Percentiles rank a stretch among this genome's conserved stretches.
phyloP scores from a whole-genome alignment of 371 early-diverging fungal genomes.

The Apophysomyces variabilis region DNA sequence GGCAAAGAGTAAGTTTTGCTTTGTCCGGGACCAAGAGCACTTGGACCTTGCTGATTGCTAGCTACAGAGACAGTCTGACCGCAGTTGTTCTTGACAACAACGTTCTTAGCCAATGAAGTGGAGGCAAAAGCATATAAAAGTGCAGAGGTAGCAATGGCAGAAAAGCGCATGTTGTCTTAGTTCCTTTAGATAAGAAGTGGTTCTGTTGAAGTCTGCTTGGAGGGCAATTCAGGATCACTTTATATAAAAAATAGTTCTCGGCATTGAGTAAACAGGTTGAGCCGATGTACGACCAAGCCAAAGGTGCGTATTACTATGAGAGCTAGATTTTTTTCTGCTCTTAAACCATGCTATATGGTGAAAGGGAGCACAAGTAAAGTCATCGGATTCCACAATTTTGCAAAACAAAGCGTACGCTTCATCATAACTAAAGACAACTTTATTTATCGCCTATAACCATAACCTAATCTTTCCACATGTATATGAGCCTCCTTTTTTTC shows the following conservation, averaged over 20 bases:
- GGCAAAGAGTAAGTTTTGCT: slow-evolving; percentile 15
- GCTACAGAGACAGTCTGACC: slow-evolving; percentile 28
- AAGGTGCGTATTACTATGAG: not conserved
- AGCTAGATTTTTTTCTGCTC: not conserved
- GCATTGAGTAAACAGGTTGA: not conserved
- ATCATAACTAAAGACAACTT: not conserved
- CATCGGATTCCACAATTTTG: not conserved
- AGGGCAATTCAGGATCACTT: not conserved
- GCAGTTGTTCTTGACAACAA: slow-evolving; percentile 20
- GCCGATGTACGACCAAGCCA: not conserved
- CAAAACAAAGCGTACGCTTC: not conserved
- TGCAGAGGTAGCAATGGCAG: not conserved
- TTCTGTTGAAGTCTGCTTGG: not conserved
- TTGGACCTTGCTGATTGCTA: slow-evolving; percentile 25
- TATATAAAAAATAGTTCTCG: not conserved
- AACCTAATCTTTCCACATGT: not conserved
- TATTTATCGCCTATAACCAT: not conserved
- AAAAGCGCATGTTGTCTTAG: not conserved
- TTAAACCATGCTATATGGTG: not conserved
- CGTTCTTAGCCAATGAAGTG: slow-evolving; percentile 13
- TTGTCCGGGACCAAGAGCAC: slow-evolving; percentile 8
- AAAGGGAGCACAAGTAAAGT: not conserved
- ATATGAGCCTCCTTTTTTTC: not conserved
- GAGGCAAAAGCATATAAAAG: not conserved
- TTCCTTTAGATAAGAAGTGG: too few relatives aligned